These are phyloP conservation scores for Exophiala bonariae DNA, from an alignment of 2,329 filamentous ascomycete species.

Conservation along the genomic window DNA sequence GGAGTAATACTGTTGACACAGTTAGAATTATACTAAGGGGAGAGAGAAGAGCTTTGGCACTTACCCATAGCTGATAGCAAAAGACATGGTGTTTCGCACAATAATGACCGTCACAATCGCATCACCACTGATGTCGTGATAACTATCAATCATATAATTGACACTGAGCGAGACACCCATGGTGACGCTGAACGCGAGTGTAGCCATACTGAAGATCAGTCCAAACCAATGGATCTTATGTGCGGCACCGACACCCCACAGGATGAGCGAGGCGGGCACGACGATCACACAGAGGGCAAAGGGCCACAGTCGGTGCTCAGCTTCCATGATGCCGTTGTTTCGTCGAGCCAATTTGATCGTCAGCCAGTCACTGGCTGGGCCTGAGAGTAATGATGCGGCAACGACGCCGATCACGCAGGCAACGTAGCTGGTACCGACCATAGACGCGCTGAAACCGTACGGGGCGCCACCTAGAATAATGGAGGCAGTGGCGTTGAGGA, in stretches of 20 bases:
- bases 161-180: slow-evolving; percentile 46
- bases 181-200: slow-evolving; percentile 44
- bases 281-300: slow-evolving; percentile 38
- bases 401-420: slow-evolving; percentile 22
- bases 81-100: slow-evolving; percentile 50
- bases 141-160: slow-evolving; percentile 51
- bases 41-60: neutral
- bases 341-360: slow-evolving; percentile 19
- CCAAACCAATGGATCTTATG: slow-evolving; percentile 50
- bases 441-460: slow-evolving; percentile 33
- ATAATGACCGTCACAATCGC: slow-evolving; percentile 52
- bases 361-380: slow-evolving; percentile 25
- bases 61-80: slow-evolving; percentile 53
- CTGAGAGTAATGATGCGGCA: slow-evolving; percentile 15
- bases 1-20: slow-evolving; percentile 45
- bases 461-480: slow-evolving; percentile 37
- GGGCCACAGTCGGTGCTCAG: slow-evolving; percentile 26
- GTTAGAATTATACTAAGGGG: slow-evolving; percentile 25
- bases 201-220: slow-evolving; percentile 48
- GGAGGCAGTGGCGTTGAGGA: slow-evolving; percentile 44
- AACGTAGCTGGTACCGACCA: slow-evolving; percentile 39
- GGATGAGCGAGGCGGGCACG: slow-evolving; percentile 44
- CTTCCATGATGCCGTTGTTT: slow-evolving; percentile 26
- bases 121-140: slow-evolving; percentile 49
- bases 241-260: slow-evolving; percentile 54